phyloP scores from a whole-genome alignment of 345 rosid genomes.

The Kernera saxatilis region DNA sequence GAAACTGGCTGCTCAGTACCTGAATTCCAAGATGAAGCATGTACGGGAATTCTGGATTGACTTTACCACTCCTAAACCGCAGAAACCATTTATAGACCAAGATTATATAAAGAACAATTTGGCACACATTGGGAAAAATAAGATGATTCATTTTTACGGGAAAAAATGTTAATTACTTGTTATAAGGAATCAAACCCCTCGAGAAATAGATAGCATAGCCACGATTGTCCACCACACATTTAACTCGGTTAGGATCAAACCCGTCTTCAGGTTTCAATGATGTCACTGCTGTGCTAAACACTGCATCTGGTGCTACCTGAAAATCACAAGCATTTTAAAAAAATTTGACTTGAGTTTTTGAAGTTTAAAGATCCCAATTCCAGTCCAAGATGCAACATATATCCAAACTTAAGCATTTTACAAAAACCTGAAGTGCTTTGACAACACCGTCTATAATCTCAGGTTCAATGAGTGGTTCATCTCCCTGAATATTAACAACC shows the following conservation, averaged over 20 bases:
- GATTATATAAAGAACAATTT: neutral
- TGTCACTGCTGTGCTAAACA: conserved; percentile 94
- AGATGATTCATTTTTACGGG: neutral
- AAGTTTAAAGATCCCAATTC: neutral
- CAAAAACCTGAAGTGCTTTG: conserved; percentile 72
- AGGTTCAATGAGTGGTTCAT: conserved; percentile 93
- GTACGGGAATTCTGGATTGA: conserved; percentile 77
- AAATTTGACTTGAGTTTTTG: neutral
- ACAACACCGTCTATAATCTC: conserved; percentile 95
- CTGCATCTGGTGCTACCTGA: conserved; percentile 91
- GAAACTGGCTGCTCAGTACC: conserved; percentile 37
- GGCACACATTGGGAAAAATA: neutral
- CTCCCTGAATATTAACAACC: conserved; percentile 94
- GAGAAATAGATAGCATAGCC: conserved; percentile 93
- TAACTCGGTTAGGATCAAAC: conserved; percentile 85
- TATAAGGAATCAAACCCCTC: conserved; percentile 84
- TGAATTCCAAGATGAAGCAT: conserved; percentile 98
- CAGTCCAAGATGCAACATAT: neutral
- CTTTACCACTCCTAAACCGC: conserved; percentile 64
- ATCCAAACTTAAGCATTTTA: neutral
- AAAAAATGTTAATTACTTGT: too few species aligned
- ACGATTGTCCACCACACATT: conserved; percentile 72
- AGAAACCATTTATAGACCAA: neutral
- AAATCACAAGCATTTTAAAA: neutral
- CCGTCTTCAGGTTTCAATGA: conserved; percentile 89